Evolutionary conservation across 257 asterid species (phyloP).

Genomic region (Nicotiana sylvestris): DNA sequence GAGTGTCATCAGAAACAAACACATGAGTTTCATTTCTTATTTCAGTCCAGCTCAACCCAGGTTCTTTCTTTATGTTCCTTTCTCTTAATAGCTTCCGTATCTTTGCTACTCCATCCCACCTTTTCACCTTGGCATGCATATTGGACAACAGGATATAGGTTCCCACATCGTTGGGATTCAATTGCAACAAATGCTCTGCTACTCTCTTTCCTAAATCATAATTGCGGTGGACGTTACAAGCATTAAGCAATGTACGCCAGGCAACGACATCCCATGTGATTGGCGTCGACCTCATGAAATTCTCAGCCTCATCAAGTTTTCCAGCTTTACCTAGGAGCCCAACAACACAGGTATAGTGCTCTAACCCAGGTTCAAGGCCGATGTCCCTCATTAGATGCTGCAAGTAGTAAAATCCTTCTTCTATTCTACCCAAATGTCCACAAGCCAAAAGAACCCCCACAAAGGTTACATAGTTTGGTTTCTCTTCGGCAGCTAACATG

Average conservation of each 20-base stretch:
- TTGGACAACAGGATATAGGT: constrained; percentile 63
- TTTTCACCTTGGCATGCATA: constrained; percentile 67
- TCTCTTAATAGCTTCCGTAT: constrained; percentile 55
- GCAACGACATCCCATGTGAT: constrained; percentile 66
- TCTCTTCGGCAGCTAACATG: constrained; percentile 47
- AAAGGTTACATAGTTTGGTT: constrained; percentile 70
- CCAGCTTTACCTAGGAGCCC: constrained; percentile 73
- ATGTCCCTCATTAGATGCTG: constrained; percentile 45
- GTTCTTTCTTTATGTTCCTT: constrained; percentile 75
- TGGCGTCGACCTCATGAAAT: constrained; percentile 52
- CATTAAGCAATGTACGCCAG: constrained; percentile 82
- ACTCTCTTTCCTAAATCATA: constrained; percentile 56
- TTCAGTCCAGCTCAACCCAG: constrained; percentile 90
- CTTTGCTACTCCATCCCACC: constrained; percentile 70
- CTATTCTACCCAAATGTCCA: constrained; percentile 58
- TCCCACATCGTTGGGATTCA: constrained; percentile 71
- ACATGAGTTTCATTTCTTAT: constrained; percentile 60
- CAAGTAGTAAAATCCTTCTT: constrained; percentile 64
- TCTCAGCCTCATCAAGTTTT: constrained; percentile 62
- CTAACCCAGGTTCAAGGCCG: constrained; percentile 67
- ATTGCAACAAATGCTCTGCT: constrained; percentile 42
- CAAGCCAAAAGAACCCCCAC: constrained; percentile 82
- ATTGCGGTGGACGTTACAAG: constrained; percentile 65
- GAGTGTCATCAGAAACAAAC: constrained; percentile 57
- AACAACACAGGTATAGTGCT: constrained; percentile 76